Evolutionary conservation across 2,329 filamentous ascomycete species (phyloP).

Genomic region (Diaporthe sp.): DNA sequence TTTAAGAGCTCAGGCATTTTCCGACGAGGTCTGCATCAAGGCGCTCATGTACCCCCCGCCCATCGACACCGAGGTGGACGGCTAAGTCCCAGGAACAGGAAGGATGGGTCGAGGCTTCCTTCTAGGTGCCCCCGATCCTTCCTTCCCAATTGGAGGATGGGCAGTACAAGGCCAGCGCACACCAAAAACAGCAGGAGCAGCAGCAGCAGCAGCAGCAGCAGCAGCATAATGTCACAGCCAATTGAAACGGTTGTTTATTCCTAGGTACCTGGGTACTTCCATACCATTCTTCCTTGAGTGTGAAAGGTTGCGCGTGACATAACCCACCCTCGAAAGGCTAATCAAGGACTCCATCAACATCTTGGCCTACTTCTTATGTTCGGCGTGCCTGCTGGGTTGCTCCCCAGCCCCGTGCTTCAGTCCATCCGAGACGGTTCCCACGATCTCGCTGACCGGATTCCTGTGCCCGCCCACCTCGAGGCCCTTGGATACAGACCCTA

Average conservation of each 20-base stretch:
- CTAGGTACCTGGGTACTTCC: too few species aligned
- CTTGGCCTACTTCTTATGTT: neutral
- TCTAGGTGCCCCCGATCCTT: neutral
- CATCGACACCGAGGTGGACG: neutral
- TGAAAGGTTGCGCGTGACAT: neutral
- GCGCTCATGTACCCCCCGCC: neutral
- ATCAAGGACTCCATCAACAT: neutral
- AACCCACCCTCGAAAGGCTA: too few species aligned
- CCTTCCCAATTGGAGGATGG: neutral
- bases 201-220: neutral
- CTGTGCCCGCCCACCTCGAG: conserved; percentile 16
- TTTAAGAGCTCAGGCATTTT: too few species aligned
- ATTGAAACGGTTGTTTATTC: neutral
- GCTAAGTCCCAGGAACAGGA: too few species aligned
- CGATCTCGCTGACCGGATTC: conserved; percentile 30
- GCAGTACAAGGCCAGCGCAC: neutral
- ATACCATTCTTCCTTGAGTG: too few species aligned
- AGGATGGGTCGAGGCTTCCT: neutral
- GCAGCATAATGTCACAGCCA: neutral
- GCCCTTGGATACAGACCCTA: conserved; percentile 23
- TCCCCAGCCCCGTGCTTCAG: conserved; percentile 23
- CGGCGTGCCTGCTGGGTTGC: neutral
- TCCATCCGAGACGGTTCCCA: conserved; percentile 19
- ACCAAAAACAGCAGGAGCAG: neutral
- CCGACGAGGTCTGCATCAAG: neutral